These are phyloP conservation scores for Capronia coronata DNA, from an alignment of 2,329 filamentous ascomycete species.

Conservation along the genomic window DNA sequence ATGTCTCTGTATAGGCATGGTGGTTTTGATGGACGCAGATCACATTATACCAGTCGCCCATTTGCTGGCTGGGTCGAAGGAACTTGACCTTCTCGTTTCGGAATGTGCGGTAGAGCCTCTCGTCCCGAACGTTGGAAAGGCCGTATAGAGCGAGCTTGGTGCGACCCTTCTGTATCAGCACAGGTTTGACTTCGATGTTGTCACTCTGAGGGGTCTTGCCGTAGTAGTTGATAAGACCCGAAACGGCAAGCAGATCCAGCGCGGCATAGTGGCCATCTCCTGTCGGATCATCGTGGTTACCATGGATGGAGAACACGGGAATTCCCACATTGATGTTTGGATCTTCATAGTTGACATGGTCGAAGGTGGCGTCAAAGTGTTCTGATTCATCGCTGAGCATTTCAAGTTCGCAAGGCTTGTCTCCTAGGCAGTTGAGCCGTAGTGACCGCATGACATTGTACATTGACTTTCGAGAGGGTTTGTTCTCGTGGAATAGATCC, in stretches of 20 bases:
- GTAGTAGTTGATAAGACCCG: slow-evolving; percentile 92
- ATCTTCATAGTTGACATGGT: slow-evolving; percentile 96
- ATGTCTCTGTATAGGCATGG: slow-evolving; percentile 80
- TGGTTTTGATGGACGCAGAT: slow-evolving; percentile 96
- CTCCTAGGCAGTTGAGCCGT: slow-evolving; percentile 85
- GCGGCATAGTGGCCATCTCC: slow-evolving; percentile 89
- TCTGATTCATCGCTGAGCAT: slow-evolving; percentile 89
- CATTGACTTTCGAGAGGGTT: slow-evolving; percentile 89
- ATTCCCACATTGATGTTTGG: slow-evolving; percentile 95
- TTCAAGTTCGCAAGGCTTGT: slow-evolving; percentile 91
- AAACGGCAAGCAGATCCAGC: slow-evolving; percentile 82
- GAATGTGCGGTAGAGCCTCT: slow-evolving; percentile 89
- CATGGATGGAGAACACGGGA: slow-evolving; percentile 95
- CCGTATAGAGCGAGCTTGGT: slow-evolving; percentile 93
- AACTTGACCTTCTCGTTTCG: slow-evolving; percentile 90
- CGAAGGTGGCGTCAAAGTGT: slow-evolving; percentile 82
- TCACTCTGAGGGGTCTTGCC: slow-evolving; percentile 86
- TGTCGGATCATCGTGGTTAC: slow-evolving; percentile 97
- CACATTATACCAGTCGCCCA: slow-evolving; percentile 89
- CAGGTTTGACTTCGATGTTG: slow-evolving; percentile 85
- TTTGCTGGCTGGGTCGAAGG: slow-evolving; percentile 73
- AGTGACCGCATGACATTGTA: slow-evolving; percentile 96
- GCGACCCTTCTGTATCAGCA: slow-evolving; percentile 83
- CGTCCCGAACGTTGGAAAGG: slow-evolving; percentile 91
- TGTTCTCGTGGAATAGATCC: slow-evolving; percentile 97